phyloP scores from a whole-genome alignment of 768 basidiomycete species.

The Lentinus brumalis region DNA sequence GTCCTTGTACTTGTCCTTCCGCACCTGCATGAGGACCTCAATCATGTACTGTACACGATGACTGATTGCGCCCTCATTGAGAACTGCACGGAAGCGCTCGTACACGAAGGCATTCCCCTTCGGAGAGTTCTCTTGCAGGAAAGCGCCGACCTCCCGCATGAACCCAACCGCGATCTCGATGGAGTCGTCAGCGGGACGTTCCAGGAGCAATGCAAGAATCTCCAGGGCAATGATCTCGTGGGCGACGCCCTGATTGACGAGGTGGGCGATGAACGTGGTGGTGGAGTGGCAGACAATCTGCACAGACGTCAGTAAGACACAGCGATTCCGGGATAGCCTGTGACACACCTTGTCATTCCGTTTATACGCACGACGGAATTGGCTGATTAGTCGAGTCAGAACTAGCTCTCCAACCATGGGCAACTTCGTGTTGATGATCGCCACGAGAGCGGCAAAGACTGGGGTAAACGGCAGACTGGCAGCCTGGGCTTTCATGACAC shows the following conservation, averaged over 20 bases:
- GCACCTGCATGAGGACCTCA: constrained; percentile 97
- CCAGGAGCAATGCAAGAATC: constrained; percentile 93
- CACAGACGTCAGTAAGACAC: constrained; percentile 5
- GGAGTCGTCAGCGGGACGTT: constrained; percentile 94
- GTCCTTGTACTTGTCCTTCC: constrained; percentile 99
- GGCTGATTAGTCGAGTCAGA: constrained; percentile 85
- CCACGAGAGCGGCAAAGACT: constrained; percentile 91
- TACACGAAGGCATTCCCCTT: constrained; percentile 94
- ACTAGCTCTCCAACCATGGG: constrained; percentile 95
- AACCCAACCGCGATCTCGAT: constrained; percentile 99
- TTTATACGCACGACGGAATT: constrained; percentile 93
- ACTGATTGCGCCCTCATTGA: constrained; percentile 94
- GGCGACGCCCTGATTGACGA: constrained; percentile 92
- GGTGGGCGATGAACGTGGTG: constrained; percentile 62
- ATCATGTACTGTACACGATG: constrained; percentile 99
- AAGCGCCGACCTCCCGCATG: constrained; percentile 96
- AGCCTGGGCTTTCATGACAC: constrained; percentile 97
- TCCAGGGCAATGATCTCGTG: constrained; percentile 94
- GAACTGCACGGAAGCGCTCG: constrained; percentile 94
- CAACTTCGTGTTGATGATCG: constrained; percentile 96
- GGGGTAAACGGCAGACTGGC: constrained; percentile 98
- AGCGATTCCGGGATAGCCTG: neutral
- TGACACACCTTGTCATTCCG: constrained; percentile 90
- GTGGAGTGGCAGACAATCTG: constrained; percentile 91
- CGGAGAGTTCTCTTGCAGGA: constrained; percentile 89